phyloP scores from a whole-genome alignment of 2,329 filamentous ascomycete genomes.

The Cladophialophora chaetospira region DNA sequence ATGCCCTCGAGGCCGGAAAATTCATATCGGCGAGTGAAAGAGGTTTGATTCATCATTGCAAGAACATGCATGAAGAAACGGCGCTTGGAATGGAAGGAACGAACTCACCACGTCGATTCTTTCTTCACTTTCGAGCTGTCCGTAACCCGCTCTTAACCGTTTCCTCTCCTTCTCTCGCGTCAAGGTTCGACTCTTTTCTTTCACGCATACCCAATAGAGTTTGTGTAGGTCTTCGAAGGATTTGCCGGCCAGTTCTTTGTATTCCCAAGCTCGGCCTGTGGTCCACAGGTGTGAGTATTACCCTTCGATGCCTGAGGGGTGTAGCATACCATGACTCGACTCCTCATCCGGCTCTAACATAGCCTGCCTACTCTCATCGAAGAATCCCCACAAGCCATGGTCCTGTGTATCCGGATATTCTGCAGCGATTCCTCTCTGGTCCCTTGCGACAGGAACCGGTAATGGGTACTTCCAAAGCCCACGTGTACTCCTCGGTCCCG shows the following conservation, averaged over 20 bases:
- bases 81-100: neutral
- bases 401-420: slow-evolving; percentile 61
- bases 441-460: slow-evolving; percentile 65
- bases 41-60: slow-evolving; percentile 33
- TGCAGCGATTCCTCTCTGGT: slow-evolving; percentile 54
- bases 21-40: slow-evolving; percentile 41
- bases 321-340: slow-evolving; percentile 63
- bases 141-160: slow-evolving; percentile 70
- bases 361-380: slow-evolving; percentile 69
- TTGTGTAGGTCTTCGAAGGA: slow-evolving; percentile 91
- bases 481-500: slow-evolving; percentile 72
- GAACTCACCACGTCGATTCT: slow-evolving; percentile 68
- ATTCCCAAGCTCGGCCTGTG: slow-evolving; percentile 74
- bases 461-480: slow-evolving; percentile 71
- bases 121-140: slow-evolving; percentile 64
- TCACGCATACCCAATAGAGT: slow-evolving; percentile 92
- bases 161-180: slow-evolving; percentile 72
- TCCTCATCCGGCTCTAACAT: slow-evolving; percentile 73
- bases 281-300: too few species aligned
- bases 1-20: slow-evolving; percentile 25
- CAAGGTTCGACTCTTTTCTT: slow-evolving; percentile 85
- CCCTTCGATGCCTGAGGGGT: too few species aligned
- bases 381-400: slow-evolving; percentile 93
- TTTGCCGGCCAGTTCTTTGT: slow-evolving; percentile 82
- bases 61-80: neutral